phyloP scores from a whole-genome alignment of 2,329 filamentous ascomycete species.

The Ceratocystis diversiconidia region DNA sequence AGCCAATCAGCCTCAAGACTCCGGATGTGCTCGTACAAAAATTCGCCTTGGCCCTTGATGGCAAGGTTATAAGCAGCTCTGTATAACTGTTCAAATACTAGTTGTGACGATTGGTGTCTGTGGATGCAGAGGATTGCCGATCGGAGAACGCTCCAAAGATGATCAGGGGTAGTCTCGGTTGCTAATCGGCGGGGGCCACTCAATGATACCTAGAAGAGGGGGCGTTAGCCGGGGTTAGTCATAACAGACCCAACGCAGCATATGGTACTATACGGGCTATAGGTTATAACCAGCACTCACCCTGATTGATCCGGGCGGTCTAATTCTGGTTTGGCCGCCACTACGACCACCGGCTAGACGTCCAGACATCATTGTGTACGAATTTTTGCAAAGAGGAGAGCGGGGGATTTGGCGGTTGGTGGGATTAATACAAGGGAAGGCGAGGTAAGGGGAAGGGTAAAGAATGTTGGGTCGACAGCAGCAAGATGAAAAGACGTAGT shows the following conservation, averaged over 20 bases:
- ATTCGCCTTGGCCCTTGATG: constrained; percentile 67
- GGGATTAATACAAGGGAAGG: no score
- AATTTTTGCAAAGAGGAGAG: not conserved
- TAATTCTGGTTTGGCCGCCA: constrained; percentile 11
- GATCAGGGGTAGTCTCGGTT: not conserved
- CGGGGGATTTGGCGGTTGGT: no score
- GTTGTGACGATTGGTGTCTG: constrained; percentile 71
- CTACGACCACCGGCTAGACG: constrained; percentile 5
- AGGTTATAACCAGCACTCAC: constrained; percentile 2
- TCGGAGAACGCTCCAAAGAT: constrained; percentile 55
- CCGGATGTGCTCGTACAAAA: constrained; percentile 68
- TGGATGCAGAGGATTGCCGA: constrained; percentile 78
- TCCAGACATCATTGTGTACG: constrained; percentile 17
- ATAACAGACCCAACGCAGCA: no score
- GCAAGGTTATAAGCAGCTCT: constrained; percentile 90
- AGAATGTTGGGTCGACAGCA: not conserved
- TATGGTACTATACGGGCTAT: not conserved
- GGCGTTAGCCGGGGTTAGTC: not conserved
- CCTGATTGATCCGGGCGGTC: constrained; percentile 7
- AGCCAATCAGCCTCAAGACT: constrained; percentile 76
- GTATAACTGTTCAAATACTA: constrained; percentile 94
- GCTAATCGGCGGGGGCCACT: not conserved
- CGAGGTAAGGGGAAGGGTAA: not conserved
- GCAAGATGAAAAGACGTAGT: not conserved
- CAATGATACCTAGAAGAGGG: not conserved